Percentiles rank a stretch among this genome's conserved stretches.
Conservation (phyloP, 495 filamentous ascomycete genomes). For the Podospora tetraspora region DNA sequence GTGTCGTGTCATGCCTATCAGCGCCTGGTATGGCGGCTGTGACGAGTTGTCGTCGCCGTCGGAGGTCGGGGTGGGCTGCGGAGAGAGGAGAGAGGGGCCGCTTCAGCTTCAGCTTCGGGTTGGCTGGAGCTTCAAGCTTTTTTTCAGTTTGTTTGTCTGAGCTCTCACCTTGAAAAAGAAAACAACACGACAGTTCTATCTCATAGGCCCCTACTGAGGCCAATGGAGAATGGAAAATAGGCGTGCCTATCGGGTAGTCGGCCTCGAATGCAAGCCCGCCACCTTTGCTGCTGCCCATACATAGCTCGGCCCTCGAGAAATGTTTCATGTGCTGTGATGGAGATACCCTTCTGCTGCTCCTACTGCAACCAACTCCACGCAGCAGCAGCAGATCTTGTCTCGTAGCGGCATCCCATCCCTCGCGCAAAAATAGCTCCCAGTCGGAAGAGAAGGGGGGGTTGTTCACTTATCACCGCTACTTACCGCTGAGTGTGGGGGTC, state of each 20-base stretch:
- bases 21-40: not conserved
- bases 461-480: not conserved
- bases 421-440: not conserved
- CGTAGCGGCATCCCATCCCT: not conserved
- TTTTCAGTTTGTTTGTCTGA: not conserved
- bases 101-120: not conserved
- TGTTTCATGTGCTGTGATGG: not conserved
- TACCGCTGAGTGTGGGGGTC: not conserved
- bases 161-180: not conserved
- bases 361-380: not conserved
- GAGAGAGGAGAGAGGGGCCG: not conserved
- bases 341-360: not conserved
- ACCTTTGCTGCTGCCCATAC: not conserved
- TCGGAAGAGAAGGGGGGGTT: not conserved
- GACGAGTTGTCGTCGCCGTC: not conserved
- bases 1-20: not conserved
- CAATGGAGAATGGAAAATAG: not conserved
- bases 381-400: not conserved
- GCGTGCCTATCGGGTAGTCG: not conserved
- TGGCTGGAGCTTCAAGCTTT: not conserved
- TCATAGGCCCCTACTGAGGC: not conserved
- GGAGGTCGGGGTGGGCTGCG: too few relatives aligned
- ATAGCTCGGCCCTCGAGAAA: not conserved
- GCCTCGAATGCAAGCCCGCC: not conserved
- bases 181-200: not conserved